Evolutionary conservation across 2,329 filamentous ascomycete species (phyloP).

Genomic region (Lachnellula suecica): DNA sequence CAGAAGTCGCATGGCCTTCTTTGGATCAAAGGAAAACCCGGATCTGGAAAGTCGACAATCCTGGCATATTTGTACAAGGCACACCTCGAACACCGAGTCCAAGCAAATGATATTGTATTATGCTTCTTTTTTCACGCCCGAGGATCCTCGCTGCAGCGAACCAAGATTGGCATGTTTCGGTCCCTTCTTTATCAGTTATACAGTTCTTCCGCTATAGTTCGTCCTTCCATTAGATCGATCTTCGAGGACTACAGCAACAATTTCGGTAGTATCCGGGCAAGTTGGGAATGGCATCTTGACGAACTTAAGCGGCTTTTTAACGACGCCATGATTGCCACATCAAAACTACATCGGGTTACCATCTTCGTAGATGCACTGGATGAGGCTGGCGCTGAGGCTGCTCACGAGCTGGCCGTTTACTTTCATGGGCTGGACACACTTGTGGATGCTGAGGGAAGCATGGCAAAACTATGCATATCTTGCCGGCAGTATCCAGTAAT

Average conservation of each 20-base stretch:
- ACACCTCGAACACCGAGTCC: not conserved
- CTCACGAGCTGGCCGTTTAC: conserved; percentile 1
- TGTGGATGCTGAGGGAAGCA: not conserved
- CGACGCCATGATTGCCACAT: not conserved
- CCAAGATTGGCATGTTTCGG: conserved; percentile 35
- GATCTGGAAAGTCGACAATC: conserved; percentile 41
- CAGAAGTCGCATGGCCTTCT: conserved; percentile 23
- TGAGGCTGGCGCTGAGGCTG: conserved; percentile 14
- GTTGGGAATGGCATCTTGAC: conserved; percentile 14
- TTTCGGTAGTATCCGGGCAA: not conserved
- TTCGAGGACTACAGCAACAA: conserved; percentile 1
- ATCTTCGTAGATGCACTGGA: conserved; percentile 29
- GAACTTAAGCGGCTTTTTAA: conserved; percentile 8
- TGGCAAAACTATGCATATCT: conserved; percentile 19
- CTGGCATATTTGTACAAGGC: conserved; percentile 34
- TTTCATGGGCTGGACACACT: conserved; percentile 5
- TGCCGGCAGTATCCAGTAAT: conserved; percentile 16
- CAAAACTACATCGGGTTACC: conserved; percentile 2
- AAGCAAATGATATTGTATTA: conserved; percentile 19
- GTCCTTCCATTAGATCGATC: not conserved
- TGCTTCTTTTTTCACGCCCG: conserved; percentile 39
- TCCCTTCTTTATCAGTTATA: conserved; percentile 33
- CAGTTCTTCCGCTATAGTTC: not conserved
- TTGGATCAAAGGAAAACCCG: conserved; percentile 42
- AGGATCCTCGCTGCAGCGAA: conserved; percentile 34